Percentiles rank a stretch among this genome's conserved stretches.
phyloP scores from a whole-genome alignment of 208 protist species.

The Leptomonas seymouri region DNA sequence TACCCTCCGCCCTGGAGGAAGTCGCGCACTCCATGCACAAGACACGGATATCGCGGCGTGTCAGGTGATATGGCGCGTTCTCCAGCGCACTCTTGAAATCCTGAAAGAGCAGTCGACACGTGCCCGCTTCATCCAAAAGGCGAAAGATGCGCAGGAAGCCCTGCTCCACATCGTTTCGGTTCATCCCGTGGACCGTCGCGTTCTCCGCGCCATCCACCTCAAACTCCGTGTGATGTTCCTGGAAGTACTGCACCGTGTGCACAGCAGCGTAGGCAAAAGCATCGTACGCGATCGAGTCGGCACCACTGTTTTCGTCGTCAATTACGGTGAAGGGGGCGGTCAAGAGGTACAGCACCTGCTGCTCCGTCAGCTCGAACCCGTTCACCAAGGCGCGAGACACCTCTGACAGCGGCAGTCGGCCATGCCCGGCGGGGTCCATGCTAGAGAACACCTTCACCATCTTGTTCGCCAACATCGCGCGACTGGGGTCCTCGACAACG shows the following conservation, averaged over 20 bases:
- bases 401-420: conserved; percentile 48
- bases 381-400: conserved; percentile 62
- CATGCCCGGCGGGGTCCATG: conserved; percentile 47
- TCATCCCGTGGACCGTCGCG: conserved; percentile 85
- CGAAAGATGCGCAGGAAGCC: conserved; percentile 81
- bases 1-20: conserved; percentile 26
- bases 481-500: conserved; percentile 43
- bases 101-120: conserved; percentile 59
- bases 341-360: conserved; percentile 86
- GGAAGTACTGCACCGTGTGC: conserved; percentile 75
- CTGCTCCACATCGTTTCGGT: conserved; percentile 74
- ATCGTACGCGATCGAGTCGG: conserved; percentile 68
- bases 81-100: conserved; percentile 63
- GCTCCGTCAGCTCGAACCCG: conserved; percentile 53
- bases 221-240: conserved; percentile 66
- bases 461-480: conserved; percentile 41
- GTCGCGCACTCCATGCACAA: conserved; percentile 68
- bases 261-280: conserved; percentile 57
- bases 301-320: conserved; percentile 28
- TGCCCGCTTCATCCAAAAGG: conserved; percentile 58
- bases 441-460: conserved; percentile 62
- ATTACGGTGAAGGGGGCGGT: conserved; percentile 44
- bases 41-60: conserved; percentile 75
- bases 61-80: conserved; percentile 84
- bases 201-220: conserved; percentile 37